Percentiles rank a stretch among this genome's conserved stretches.
phyloP scores from a whole-genome alignment of 345 rosid genomes.

The Lepidium africanum region DNA sequence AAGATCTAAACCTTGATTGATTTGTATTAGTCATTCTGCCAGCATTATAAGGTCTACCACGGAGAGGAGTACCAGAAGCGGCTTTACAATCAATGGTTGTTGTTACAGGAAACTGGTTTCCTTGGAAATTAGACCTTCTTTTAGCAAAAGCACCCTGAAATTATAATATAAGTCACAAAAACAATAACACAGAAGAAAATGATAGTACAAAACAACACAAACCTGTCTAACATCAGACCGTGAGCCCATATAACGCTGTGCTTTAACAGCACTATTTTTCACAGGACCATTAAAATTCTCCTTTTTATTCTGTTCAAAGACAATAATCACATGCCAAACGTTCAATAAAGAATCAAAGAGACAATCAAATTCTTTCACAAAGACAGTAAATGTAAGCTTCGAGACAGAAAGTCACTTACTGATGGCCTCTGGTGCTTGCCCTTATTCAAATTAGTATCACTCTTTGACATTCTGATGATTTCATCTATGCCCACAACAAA shows the following conservation, averaged over 20 bases:
- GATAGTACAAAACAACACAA: not conserved
- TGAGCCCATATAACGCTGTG: constrained; percentile 49
- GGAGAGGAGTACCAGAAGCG: constrained; percentile 39
- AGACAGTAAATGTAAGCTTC: not conserved
- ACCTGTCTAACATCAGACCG: constrained; percentile 82
- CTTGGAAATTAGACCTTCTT: constrained; percentile 61
- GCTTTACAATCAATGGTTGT: constrained; percentile 49
- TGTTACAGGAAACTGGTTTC: constrained; percentile 56
- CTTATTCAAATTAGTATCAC: constrained; percentile 30
- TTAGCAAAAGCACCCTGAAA: constrained; percentile 70
- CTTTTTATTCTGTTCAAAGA: constrained; percentile 47
- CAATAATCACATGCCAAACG: not conserved
- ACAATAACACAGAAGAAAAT: not conserved
- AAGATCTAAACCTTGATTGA: constrained; percentile 55
- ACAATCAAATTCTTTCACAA: not conserved
- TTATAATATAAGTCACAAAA: not conserved
- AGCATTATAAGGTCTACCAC: constrained; percentile 43
- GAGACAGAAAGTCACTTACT: constrained; percentile 29
- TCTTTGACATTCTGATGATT: constrained; percentile 80
- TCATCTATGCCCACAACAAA: constrained; percentile 39
- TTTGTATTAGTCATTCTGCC: constrained; percentile 32
- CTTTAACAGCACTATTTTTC: constrained; percentile 38
- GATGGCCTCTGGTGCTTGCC: constrained; percentile 48
- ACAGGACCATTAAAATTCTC: constrained; percentile 36
- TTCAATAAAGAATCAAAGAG: constrained; percentile 1